phyloP scores from a whole-genome alignment of 768 basidiomycete genomes.

The Pleurotus platypus region DNA sequence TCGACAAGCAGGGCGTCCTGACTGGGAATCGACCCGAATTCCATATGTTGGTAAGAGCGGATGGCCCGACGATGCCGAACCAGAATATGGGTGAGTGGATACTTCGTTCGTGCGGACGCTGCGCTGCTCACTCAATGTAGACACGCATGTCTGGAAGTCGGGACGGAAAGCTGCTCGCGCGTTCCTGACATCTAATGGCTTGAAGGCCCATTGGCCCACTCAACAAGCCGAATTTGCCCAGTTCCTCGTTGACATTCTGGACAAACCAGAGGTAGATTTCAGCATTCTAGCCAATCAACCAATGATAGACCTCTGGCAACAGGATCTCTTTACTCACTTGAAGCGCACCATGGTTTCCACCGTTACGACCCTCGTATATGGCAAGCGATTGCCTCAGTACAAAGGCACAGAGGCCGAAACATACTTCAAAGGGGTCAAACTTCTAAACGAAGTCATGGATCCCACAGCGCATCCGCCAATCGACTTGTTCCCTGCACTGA shows the following conservation, averaged over 20 bases:
- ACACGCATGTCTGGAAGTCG: slow-evolving; percentile 6
- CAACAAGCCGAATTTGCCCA: slow-evolving; percentile 25
- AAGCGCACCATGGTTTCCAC: slow-evolving; percentile 12
- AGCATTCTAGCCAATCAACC: not conserved
- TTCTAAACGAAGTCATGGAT: slow-evolving; percentile 1
- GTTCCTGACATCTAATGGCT: slow-evolving; percentile 18
- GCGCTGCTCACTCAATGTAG: not conserved
- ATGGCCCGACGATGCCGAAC: slow-evolving; percentile 4
- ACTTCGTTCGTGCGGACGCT: not conserved
- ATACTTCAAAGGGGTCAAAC: slow-evolving; percentile 2
- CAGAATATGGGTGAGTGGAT: not conserved
- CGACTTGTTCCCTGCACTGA: slow-evolving; percentile 12
- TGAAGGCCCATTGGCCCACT: slow-evolving; percentile 17
- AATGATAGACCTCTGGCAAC: not conserved
- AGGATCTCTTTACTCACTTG: slow-evolving; percentile 9
- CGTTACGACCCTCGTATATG: slow-evolving; percentile 11
- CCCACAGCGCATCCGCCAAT: slow-evolving; percentile 12
- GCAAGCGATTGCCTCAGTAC: slow-evolving; percentile 9
- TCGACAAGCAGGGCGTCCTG: slow-evolving; percentile 21
- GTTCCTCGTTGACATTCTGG: slow-evolving; percentile 25
- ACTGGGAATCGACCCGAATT: slow-evolving; percentile 22
- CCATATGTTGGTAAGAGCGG: slow-evolving; percentile 4
- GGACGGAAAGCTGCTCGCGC: slow-evolving; percentile 14
- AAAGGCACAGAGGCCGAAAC: slow-evolving; percentile 6
- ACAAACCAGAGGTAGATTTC: slow-evolving; percentile 19